These are phyloP conservation scores for Dactylellina haptotyla DNA, from an alignment of 2,329 filamentous ascomycete species.

Conservation along the genomic window DNA sequence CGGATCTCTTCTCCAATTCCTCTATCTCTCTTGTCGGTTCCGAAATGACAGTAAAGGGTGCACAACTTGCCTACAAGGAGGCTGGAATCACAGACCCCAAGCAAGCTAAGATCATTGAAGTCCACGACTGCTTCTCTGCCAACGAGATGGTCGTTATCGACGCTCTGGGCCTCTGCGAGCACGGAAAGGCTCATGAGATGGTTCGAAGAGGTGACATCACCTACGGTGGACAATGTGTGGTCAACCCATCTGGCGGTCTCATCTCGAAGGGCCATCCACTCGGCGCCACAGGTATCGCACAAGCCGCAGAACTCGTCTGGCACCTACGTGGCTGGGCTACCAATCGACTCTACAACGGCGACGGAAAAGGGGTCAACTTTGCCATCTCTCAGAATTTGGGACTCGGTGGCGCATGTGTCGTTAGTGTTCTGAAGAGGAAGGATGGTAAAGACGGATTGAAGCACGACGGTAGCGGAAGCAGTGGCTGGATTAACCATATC, in stretches of 20 bases:
- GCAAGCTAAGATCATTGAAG: slow-evolving; percentile 84
- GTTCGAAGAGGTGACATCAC: slow-evolving; percentile 89
- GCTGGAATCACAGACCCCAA: slow-evolving; percentile 72
- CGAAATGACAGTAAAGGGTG: slow-evolving; percentile 81
- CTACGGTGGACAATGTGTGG: slow-evolving; percentile 78
- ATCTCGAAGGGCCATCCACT: slow-evolving; percentile 97
- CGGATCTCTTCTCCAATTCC: slow-evolving; percentile 78
- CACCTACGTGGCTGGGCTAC: slow-evolving; percentile 96
- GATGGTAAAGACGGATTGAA: slow-evolving; percentile 74
- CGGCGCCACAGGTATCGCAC: slow-evolving; percentile 91
- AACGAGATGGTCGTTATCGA: slow-evolving; percentile 95
- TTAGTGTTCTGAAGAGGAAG: slow-evolving; percentile 85
- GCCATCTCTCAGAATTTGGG: slow-evolving; percentile 94
- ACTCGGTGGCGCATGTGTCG: slow-evolving; percentile 87
- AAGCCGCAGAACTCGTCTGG: slow-evolving; percentile 95
- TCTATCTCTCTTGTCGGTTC: slow-evolving; percentile 90
- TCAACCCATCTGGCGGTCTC: slow-evolving; percentile 93
- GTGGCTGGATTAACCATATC: slow-evolving; percentile 73
- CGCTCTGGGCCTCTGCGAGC: slow-evolving; percentile 79
- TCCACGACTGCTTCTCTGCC: slow-evolving; percentile 96
- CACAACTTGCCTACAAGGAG: slow-evolving; percentile 75
- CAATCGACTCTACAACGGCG: slow-evolving; percentile 75
- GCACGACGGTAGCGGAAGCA: slow-evolving; percentile 58
- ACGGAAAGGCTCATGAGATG: slow-evolving; percentile 89
- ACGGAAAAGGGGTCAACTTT: slow-evolving; percentile 67